phyloP scores from a whole-genome alignment of 306 rosid genomes.

The Quercus wislizeni region DNA sequence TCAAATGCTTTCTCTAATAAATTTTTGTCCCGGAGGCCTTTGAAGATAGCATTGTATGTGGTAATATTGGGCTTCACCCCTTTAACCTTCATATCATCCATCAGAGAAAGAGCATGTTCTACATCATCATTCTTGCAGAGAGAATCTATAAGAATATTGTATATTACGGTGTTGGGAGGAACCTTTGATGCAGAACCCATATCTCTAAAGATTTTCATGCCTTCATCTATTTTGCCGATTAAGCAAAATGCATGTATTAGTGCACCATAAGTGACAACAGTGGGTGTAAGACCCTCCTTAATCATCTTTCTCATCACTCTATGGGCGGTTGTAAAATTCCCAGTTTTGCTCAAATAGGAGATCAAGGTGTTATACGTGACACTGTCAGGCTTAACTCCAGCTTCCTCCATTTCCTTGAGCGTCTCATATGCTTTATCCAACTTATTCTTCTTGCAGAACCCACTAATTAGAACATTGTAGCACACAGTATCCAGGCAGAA shows the following conservation, averaged over 20 bases:
- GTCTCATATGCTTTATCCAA: conserved; percentile 47
- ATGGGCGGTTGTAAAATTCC: conserved; percentile 44
- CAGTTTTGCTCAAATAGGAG: conserved; percentile 52
- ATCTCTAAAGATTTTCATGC: conserved; percentile 56
- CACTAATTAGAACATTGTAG: conserved; percentile 65
- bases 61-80: conserved; percentile 55
- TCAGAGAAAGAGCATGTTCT: conserved; percentile 46
- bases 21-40: conserved; percentile 46
- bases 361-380: conserved; percentile 75
- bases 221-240: conserved; percentile 39
- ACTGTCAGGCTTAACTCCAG: conserved; percentile 59
- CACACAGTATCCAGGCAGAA: conserved; percentile 53
- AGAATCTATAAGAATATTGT: conserved; percentile 60
- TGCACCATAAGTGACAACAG: conserved; percentile 71
- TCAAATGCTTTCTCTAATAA: conserved; percentile 49
- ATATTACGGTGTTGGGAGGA: conserved; percentile 64
- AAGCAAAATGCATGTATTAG: conserved; percentile 70
- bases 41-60: conserved; percentile 65
- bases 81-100: conserved; percentile 57
- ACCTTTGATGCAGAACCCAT: conserved; percentile 49
- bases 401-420: conserved; percentile 62
- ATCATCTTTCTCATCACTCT: conserved; percentile 57
- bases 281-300: conserved; percentile 46
- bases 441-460: conserved; percentile 71
- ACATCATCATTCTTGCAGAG: conserved; percentile 55